These are phyloP conservation scores for Pisolithus tinctorius DNA, from an alignment of 768 basidiomycete genomes.

Conservation along the genomic window DNA sequence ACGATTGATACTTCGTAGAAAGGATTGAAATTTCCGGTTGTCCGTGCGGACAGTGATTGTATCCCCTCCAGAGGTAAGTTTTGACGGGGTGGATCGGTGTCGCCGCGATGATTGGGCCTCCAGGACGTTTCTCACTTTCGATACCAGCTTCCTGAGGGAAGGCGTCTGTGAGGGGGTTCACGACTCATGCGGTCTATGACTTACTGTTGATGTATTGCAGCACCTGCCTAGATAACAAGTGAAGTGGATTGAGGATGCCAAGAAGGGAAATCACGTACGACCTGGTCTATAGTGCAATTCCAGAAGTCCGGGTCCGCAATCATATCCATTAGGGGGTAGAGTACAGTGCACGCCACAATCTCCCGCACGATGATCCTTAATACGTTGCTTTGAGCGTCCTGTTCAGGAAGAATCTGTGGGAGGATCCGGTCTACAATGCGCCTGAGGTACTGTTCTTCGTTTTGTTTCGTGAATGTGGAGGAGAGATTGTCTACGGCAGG, in stretches of 20 bases:
- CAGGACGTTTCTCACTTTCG: slow-evolving; percentile 78
- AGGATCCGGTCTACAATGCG: slow-evolving; percentile 65
- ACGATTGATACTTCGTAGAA: slow-evolving; percentile 77
- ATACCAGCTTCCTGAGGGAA: slow-evolving; percentile 63
- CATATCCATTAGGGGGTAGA: slow-evolving; percentile 90
- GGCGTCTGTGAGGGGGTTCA: background rate
- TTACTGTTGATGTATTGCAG: slow-evolving; percentile 63
- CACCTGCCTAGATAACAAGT: slow-evolving; percentile 43
- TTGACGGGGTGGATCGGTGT: slow-evolving; percentile 34
- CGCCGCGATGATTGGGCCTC: slow-evolving; percentile 70
- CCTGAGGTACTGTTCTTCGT: slow-evolving; percentile 81
- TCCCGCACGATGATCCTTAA: slow-evolving; percentile 74
- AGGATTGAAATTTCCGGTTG: slow-evolving; percentile 81
- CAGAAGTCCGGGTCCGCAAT: slow-evolving; percentile 94
- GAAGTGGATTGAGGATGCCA: slow-evolving; percentile 7
- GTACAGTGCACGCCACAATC: slow-evolving; percentile 70
- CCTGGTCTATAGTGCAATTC: slow-evolving; percentile 89
- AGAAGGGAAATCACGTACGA: slow-evolving; percentile 47
- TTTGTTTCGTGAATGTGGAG: slow-evolving; percentile 82
- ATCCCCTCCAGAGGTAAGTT: slow-evolving; percentile 45
- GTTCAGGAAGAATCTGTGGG: slow-evolving; percentile 66
- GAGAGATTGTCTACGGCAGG: slow-evolving; percentile 85
- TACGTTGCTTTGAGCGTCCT: slow-evolving; percentile 63
- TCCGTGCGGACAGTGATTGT: slow-evolving; percentile 79
- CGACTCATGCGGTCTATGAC: slow-evolving; percentile 7